A percentile compares a stretch with the other conserved stretches of the same genome.
These are phyloP conservation scores for Fusarium gaditjirri DNA, from an alignment of 2,329 filamentous ascomycete genomes.

Conservation along the genomic window DNA sequence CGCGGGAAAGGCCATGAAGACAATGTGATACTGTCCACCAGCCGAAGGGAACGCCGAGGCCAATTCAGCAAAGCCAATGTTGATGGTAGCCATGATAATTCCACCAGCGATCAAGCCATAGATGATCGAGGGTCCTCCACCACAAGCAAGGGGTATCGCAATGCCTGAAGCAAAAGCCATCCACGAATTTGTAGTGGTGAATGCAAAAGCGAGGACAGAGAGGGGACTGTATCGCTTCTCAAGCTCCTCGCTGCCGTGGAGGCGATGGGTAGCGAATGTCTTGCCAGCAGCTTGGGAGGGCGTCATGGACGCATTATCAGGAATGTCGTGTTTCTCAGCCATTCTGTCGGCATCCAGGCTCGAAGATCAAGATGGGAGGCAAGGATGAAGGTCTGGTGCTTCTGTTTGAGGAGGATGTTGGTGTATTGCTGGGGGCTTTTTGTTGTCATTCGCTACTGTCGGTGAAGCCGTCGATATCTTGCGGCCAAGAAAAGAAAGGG, in stretches of 20 bases:
- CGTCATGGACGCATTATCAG: conserved; percentile 23
- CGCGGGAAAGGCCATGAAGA: conserved; percentile 41
- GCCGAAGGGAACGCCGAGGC: conserved; percentile 42
- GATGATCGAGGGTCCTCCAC: conserved; percentile 41
- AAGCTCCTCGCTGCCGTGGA: conserved; percentile 23
- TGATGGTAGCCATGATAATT: conserved; percentile 40
- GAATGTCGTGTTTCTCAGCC: conserved; percentile 21
- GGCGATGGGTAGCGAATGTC: background rate
- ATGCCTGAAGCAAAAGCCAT: conserved; percentile 42
- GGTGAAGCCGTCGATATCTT: background rate
- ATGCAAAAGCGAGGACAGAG: conserved; percentile 43
- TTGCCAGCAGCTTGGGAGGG: conserved; percentile 35
- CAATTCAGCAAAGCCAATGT: conserved; percentile 42
- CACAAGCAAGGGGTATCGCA: conserved; percentile 39
- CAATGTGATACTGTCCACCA: conserved; percentile 44
- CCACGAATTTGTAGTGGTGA: conserved; percentile 45
- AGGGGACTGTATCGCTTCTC: conserved; percentile 41
- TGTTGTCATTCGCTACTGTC: conserved; percentile 19
- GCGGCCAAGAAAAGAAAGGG: background rate
- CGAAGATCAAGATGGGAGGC: conserved; percentile 24
- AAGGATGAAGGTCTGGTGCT: conserved; percentile 24
- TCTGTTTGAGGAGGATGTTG: conserved; percentile 24
- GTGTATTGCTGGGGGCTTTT: conserved; percentile 21
- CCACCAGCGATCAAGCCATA: conserved; percentile 40
- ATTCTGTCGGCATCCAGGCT: background rate